phyloP scores from a whole-genome alignment of 306 rosid genomes.

The Prunus fruticosa region DNA sequence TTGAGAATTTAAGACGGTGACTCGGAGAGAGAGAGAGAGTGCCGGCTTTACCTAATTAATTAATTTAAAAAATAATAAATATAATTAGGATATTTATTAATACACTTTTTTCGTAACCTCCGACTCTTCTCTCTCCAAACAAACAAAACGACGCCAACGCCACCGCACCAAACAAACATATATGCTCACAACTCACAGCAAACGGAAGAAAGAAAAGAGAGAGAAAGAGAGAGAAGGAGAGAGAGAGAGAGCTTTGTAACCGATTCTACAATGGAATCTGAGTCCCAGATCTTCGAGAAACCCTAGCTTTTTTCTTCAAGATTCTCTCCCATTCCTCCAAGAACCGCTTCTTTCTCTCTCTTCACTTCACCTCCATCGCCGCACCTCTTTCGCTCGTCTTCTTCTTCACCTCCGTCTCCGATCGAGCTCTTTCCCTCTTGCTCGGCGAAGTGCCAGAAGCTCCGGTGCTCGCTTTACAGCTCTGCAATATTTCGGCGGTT shows the following conservation, averaged over 20 bases:
- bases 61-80: neutral
- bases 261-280: constrained; percentile 29
- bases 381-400: neutral
- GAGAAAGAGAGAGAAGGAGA: neutral
- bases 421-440: constrained; percentile 15
- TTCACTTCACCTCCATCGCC: neutral
- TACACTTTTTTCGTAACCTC: constrained; percentile 14
- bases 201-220: neutral
- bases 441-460: constrained; percentile 20
- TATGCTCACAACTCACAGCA: neutral
- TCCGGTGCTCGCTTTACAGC: constrained; percentile 4
- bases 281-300: constrained; percentile 59
- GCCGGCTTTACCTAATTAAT: neutral
- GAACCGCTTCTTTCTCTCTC: neutral
- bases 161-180: neutral
- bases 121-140: neutral
- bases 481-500: constrained; percentile 1
- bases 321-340: constrained; percentile 31
- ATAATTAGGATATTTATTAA: neutral
- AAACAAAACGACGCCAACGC: constrained; percentile 28
- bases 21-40: neutral
- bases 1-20: constrained; percentile 1
- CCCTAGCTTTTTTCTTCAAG: constrained; percentile 34
- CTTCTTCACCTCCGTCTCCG: neutral
- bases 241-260: constrained; percentile 31